Base-by-base conservation (phyloP, 2,329 filamentous ascomycete genomes). In the Pyrenophora seminiperda region DNA sequence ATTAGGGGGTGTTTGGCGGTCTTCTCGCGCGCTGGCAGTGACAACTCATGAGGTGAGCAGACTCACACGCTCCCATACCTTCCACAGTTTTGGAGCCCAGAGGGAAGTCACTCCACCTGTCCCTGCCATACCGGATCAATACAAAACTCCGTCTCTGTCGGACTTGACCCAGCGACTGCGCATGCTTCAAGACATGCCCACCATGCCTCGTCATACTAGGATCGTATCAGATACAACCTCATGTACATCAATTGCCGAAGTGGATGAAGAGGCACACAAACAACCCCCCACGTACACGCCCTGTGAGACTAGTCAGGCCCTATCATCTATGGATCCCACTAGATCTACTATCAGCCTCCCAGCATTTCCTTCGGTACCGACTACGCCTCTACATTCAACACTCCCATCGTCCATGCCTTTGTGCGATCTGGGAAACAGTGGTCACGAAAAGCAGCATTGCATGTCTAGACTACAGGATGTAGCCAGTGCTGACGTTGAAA, bases 11-110 rank as follows among this genome's bases (percentile, higher is more conserved):
- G 49, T 54, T 38, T 61, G 58, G 53, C 50, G 58, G n/a, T 53
- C 58, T n/a, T 65, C 64, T 42, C 54, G 49, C 46, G 41, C 59
- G 50, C 47, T 56, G 39, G 54, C 47, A 42, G 47, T 44, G 22
- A 45, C 50, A 48, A 67, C 61, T 39, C 54, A 63, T 54, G 63
- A 72, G 68, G 70, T 71, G 66, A 72, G 59, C 58, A 57, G 61
- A 50, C 48, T 70, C 20, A 61, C 67, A 54, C 63, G 58, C 47
- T 68, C 66, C 44, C 57, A 53, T 22, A 69, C 67, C 30, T 64
- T 65, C 42, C 62, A 71, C 43, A 36, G 52, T 52, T 43, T 68
- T 56, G 56, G 52, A 48, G 47, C 31, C 45, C 24, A 33, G 17
- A 24, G 14, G 51, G 58, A 62, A 29, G 18, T 30, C 32, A 34